These are phyloP conservation scores for Candida xyloterini DNA, from an alignment of 805 yeast species.

Conservation along the genomic window DNA sequence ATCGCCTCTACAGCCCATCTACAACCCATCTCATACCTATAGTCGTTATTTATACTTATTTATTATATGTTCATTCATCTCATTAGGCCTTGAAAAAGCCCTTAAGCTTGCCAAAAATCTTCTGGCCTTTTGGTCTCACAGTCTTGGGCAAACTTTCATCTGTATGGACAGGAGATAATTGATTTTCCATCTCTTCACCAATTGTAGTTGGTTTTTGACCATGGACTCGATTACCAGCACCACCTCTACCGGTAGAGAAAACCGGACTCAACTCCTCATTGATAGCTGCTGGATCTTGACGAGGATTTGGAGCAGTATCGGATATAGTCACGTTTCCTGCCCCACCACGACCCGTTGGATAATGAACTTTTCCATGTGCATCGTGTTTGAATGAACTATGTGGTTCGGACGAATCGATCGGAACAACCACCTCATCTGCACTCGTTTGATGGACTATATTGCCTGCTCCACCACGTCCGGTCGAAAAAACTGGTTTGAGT, in stretches of 20 bases:
- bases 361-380: conserved; percentile 34
- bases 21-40: too few relatives aligned
- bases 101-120: conserved; percentile 19
- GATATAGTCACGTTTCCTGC: conserved; percentile 48
- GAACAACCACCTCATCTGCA: conserved; percentile 26
- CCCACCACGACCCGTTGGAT: conserved; percentile 59
- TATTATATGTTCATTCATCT: not conserved
- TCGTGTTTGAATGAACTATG: conserved; percentile 26
- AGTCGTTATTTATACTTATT: conserved; percentile 18
- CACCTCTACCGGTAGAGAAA: conserved; percentile 56
- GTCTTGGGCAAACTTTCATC: conserved; percentile 8
- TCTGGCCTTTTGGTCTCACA: not conserved
- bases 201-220: conserved; percentile 36
- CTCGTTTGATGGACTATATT: conserved; percentile 27
- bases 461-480: conserved; percentile 38
- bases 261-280: conserved; percentile 39
- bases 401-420: conserved; percentile 9
- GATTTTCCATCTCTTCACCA: conserved; percentile 44
- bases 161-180: conserved; percentile 34
- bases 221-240: conserved; percentile 51
- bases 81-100: conserved; percentile 14
- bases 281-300: conserved; percentile 35
- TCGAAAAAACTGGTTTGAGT: conserved; percentile 26
- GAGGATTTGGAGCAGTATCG: conserved; percentile 43
- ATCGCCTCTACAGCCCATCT: too few relatives aligned